Percentiles rank a stretch among this genome's conserved stretches.
phyloP scores from a whole-genome alignment of 495 filamentous ascomycete genomes.

The Ramalina peruviana region DNA sequence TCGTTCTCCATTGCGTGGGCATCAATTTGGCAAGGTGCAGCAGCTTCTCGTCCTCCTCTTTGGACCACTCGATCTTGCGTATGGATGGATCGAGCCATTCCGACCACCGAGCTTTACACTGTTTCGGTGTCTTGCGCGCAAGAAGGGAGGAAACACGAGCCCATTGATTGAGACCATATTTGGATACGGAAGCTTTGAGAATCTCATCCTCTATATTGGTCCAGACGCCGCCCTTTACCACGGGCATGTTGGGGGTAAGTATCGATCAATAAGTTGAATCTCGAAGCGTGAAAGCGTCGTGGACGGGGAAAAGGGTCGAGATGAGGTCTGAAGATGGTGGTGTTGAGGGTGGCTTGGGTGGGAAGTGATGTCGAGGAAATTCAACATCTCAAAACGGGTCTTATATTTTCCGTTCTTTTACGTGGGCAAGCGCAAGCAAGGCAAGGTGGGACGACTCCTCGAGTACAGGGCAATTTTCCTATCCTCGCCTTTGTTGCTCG shows the following conservation, averaged over 20 bases:
- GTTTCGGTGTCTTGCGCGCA: constrained; percentile 94
- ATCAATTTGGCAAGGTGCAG: constrained; percentile 94
- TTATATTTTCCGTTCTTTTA: too few relatives aligned
- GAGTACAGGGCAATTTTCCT: too few relatives aligned
- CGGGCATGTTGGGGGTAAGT: constrained; percentile 52
- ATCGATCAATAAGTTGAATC: neutral
- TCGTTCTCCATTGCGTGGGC: constrained; percentile 98
- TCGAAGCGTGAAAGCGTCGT: neutral
- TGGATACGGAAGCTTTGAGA: constrained; percentile 88
- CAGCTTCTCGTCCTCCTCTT: constrained; percentile 96
- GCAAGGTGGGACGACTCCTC: too few relatives aligned
- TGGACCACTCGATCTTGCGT: constrained; percentile 96
- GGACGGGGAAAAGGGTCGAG: neutral
- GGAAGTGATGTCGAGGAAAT: neutral
- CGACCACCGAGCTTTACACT: constrained; percentile 95
- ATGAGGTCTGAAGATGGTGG: too few relatives aligned
- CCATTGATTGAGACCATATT: constrained; percentile 98
- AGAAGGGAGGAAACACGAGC: constrained; percentile 94
- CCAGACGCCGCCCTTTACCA: constrained; percentile 97
- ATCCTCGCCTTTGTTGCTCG: too few relatives aligned
- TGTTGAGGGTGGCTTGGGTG: too few relatives aligned
- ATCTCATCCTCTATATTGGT: constrained; percentile 85
- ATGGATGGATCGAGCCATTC: constrained; percentile 98
- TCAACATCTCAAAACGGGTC: too few relatives aligned
- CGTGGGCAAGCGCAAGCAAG: too few relatives aligned